These are phyloP conservation scores for Ogataea corticis DNA, from an alignment of 805 yeast species.

Conservation along the genomic window DNA sequence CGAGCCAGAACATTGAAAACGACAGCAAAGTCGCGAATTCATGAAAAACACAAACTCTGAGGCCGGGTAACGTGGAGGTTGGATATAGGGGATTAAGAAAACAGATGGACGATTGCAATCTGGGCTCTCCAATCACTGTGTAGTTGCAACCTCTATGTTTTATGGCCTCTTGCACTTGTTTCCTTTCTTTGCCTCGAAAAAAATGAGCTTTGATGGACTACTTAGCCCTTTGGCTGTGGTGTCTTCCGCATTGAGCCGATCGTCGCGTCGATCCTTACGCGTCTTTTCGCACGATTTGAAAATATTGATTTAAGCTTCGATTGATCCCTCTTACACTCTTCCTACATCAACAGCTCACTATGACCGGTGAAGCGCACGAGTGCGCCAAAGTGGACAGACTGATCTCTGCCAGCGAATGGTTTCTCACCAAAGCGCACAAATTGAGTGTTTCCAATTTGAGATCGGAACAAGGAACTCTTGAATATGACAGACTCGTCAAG, in stretches of 20 bases:
- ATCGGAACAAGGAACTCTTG: constrained; percentile 22
- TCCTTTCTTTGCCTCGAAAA: too few species aligned
- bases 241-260: too few species aligned
- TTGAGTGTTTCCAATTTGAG: constrained; percentile 12
- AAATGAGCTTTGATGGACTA: too few species aligned
- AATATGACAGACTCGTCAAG: constrained; percentile 36
- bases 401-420: constrained; percentile 14
- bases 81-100: too few species aligned
- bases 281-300: too few species aligned
- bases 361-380: neutral
- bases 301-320: too few species aligned
- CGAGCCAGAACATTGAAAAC: constrained; percentile 4
- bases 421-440: constrained; percentile 20
- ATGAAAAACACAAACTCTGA: neutral
- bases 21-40: neutral
- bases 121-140: too few species aligned
- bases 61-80: constrained; percentile 13
- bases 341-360: neutral
- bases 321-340: neutral
- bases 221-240: too few species aligned
- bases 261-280: too few species aligned
- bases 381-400: constrained; percentile 9
- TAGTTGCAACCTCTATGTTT: too few species aligned
- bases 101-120: too few species aligned
- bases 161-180: too few species aligned